These are phyloP conservation scores for Saksenaea vasiformis DNA, from an alignment of 371 early-diverging fungal species.

Conservation along the genomic window DNA sequence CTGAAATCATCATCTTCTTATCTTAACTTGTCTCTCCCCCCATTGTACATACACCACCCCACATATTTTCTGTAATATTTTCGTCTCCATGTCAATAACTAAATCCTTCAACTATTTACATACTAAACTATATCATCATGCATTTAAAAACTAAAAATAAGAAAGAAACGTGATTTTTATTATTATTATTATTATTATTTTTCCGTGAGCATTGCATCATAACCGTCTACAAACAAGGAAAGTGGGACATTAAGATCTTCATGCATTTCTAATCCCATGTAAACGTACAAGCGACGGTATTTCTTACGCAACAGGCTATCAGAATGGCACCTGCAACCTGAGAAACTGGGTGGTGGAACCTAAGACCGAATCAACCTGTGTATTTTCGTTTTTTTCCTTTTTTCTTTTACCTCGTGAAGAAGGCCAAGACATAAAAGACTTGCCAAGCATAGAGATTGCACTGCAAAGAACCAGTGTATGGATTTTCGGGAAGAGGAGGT, in stretches of 20 bases:
- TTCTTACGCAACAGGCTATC: constrained; percentile 78
- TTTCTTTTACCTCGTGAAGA: constrained; percentile 69
- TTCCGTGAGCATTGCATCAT: constrained; percentile 40
- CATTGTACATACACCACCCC: constrained; percentile 11
- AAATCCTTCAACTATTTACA: no score
- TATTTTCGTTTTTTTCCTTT: no score
- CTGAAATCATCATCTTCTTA: neutral
- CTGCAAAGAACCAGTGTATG: constrained; percentile 22
- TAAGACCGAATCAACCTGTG: no score
- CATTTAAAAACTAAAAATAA: no score
- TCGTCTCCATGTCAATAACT: no score
- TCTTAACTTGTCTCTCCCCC: no score
- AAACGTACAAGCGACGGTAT: constrained; percentile 56
- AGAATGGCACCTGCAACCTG: constrained; percentile 74
- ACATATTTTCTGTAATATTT: no score
- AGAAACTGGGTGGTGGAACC: constrained; percentile 69
- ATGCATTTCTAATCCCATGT: no score
- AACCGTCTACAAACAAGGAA: constrained; percentile 33
- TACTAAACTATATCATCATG: no score
- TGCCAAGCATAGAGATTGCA: constrained; percentile 88
- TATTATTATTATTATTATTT: neutral
- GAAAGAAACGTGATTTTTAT: no score
- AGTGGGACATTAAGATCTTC: neutral
- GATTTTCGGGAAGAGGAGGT: constrained; percentile 11
- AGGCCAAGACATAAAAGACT: constrained; percentile 80